Percentiles rank a stretch among this genome's conserved stretches.
Evolutionary conservation across 1,139 yeast species (phyloP).

Genomic region (Taphrina deformans): DNA sequence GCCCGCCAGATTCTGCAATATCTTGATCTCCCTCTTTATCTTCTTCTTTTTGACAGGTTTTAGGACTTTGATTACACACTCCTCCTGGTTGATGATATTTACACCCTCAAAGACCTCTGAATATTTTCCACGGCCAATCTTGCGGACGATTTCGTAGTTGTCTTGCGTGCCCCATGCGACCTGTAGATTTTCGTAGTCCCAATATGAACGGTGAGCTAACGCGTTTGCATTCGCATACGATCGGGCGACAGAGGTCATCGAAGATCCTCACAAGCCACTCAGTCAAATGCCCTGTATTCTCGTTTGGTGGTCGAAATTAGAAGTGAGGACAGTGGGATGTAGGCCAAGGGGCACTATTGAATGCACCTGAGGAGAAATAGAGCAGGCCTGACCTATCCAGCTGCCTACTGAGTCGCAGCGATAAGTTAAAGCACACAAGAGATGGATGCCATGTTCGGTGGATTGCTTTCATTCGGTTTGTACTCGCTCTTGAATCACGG

Average conservation of each 20-base stretch:
- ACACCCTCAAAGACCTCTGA: constrained; percentile 91
- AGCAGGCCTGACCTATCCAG: too few relatives aligned
- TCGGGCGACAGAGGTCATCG: constrained; percentile 62
- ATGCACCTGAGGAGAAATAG: too few relatives aligned
- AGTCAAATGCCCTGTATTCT: neutral
- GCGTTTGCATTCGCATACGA: constrained; percentile 86
- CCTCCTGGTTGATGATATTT: constrained; percentile 49
- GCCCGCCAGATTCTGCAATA: constrained; percentile 79
- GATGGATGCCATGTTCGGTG: neutral
- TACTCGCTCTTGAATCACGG: neutral
- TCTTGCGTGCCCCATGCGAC: constrained; percentile 64
- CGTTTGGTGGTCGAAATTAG: too few relatives aligned
- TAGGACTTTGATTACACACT: constrained; percentile 81
- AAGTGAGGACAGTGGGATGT: too few relatives aligned
- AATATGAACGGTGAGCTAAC: constrained; percentile 76
- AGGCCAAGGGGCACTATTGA: neutral
- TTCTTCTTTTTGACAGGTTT: constrained; percentile 97
- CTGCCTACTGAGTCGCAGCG: too few relatives aligned
- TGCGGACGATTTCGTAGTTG: constrained; percentile 84
- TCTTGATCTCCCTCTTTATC: constrained; percentile 91
- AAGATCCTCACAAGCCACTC: neutral
- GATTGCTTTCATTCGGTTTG: neutral
- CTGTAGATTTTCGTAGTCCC: constrained; percentile 78
- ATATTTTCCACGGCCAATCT: constrained; percentile 96
- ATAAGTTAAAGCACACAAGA: too few relatives aligned